phyloP scores from a whole-genome alignment of 352 stramenopile species.

The Phytophthora meadii region DNA sequence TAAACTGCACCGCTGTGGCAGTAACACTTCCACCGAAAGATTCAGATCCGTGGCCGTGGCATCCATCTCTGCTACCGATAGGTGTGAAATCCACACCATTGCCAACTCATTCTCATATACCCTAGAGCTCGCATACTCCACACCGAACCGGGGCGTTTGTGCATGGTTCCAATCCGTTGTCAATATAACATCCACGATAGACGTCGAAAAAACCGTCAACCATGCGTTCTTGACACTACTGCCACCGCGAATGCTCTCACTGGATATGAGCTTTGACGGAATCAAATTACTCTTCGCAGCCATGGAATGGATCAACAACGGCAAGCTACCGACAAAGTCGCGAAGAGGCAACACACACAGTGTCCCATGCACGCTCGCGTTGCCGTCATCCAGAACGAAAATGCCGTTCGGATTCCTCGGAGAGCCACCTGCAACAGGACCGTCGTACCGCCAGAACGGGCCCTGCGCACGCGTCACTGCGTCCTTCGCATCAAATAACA shows the following conservation, averaged over 20 bases:
- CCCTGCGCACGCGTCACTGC: constrained; percentile 2
- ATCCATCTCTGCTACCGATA: constrained; percentile 21
- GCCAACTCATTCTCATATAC: constrained; percentile 35
- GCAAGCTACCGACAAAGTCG: constrained; percentile 25
- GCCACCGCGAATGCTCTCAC: constrained; percentile 4
- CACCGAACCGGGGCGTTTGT: constrained; percentile 15
- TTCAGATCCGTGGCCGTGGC: constrained; percentile 10
- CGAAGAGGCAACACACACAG: constrained; percentile 16
- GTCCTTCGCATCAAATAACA: constrained; percentile 2
- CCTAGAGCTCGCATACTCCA: constrained; percentile 17
- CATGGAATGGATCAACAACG: constrained; percentile 23
- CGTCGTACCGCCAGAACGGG: constrained; percentile 13
- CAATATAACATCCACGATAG: constrained; percentile 12
- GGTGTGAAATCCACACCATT: constrained; percentile 25
- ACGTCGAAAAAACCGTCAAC: constrained; percentile 31
- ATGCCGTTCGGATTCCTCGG: neutral
- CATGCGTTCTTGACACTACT: constrained; percentile 12
- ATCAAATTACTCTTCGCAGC: constrained; percentile 19
- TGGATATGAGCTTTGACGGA: constrained; percentile 9
- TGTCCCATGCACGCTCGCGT: constrained; percentile 15
- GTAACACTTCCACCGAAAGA: constrained; percentile 23
- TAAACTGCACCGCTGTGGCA: constrained; percentile 16
- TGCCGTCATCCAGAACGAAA: constrained; percentile 20
- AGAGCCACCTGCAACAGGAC: neutral
- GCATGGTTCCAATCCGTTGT: constrained; percentile 29